Evolutionary conservation across 2,329 filamentous ascomycete genomes (phyloP).

Genomic region (Ophiostoma triangulosporum): DNA sequence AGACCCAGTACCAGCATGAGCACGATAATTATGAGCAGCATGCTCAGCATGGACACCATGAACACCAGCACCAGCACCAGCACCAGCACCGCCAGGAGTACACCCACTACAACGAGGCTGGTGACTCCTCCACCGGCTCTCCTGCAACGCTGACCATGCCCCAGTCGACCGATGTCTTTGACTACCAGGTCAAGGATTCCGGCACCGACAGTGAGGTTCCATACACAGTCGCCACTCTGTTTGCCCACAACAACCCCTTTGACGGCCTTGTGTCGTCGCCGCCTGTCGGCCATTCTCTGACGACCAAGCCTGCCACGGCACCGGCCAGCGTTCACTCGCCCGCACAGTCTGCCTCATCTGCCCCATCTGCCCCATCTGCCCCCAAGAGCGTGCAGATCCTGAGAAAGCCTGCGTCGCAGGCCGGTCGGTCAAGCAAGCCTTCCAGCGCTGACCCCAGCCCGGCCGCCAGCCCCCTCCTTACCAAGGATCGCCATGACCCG

Average conservation of each 20-base stretch:
- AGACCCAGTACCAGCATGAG: constrained; percentile 12
- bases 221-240: constrained; percentile 18
- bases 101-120: background rate
- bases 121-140: constrained; percentile 3
- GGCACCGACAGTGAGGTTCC: constrained; percentile 17
- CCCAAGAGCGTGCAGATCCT: constrained; percentile 31
- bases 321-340: constrained; percentile 16
- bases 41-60: background rate
- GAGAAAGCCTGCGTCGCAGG: constrained; percentile 34
- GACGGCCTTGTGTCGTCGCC: constrained; percentile 28
- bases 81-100: constrained; percentile 11
- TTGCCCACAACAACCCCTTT: constrained; percentile 26
- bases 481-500: background rate
- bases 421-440: constrained; percentile 27
- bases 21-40: background rate
- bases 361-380: constrained; percentile 21
- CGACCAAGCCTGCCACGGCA: constrained; percentile 26
- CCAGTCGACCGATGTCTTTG: constrained; percentile 7
- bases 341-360: constrained; percentile 19
- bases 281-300: constrained; percentile 28
- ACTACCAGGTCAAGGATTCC: constrained; percentile 8
- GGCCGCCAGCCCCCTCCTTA: constrained; percentile 24
- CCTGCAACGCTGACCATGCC: constrained; percentile 5
- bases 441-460: constrained; percentile 30
- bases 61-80: background rate